Base-by-base conservation (phyloP, 495 filamentous ascomycete species). In the Lasiosphaeriaceae sp. region DNA sequence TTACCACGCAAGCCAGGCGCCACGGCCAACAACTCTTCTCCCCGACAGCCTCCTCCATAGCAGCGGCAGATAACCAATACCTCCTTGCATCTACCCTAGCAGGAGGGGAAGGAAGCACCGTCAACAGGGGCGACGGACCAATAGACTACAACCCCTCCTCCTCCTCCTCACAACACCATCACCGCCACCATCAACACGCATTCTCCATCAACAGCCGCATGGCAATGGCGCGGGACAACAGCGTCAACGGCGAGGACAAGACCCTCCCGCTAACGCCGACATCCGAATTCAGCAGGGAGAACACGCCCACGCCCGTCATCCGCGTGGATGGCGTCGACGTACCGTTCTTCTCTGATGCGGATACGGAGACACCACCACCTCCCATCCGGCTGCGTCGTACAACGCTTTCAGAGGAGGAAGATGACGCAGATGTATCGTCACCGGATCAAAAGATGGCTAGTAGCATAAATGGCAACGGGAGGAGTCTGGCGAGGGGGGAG, bases 181-280 rank as follows among this genome's bases (percentile, higher is more conserved):
- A 31, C 26, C 54, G 16, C 23, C 17, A 44, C 29, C 49, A 41
- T 16, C 58, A 52, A 22, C 41, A 31, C 17, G 29, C 23, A 17
- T 31, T 19, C 8, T 46, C 44, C 37, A 49, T 52, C 64, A 39
- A 24, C 56, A 19, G 21, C n/a, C n/a, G n/a, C n/a, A n/a, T n/a
- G n/a, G n/a, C 58, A 29, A 7, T 23, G 45, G 23, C 3, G 9
- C 50, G 19, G 14, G 29, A 4, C 34, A 54, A 2, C 23, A 26
- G 22, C 9, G 16, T 12, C 31, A 50, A 6, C 47, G 2, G 49
- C 41, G 21, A 26, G 6, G 63, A 73, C 29, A 71, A 71, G 48
- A 48, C 60, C 12, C 59, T 73, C 2, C 70, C 70, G 26, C 54
- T 75, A 12, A 77, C 74, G 37, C 76, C 74, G 1, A 64, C 67